A percentile compares a stretch with the other conserved stretches of the same genome.
These are phyloP conservation scores for Iberis pinnata DNA, from an alignment of 345 rosid species.

Conservation along the genomic window DNA sequence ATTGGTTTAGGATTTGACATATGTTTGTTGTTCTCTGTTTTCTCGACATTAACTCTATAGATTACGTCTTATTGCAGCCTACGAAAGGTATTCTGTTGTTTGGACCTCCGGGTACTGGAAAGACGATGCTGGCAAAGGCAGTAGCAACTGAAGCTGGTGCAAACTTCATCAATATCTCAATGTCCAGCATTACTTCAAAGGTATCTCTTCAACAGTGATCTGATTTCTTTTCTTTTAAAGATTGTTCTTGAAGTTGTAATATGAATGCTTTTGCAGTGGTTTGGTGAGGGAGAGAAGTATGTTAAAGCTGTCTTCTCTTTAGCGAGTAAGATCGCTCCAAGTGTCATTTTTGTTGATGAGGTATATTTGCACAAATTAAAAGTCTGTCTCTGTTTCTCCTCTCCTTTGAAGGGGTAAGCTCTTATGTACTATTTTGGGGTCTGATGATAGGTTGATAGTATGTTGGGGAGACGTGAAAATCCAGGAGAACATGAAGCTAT, in stretches of 20 bases:
- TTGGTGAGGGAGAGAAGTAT: constrained; percentile 99
- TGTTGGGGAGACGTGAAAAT: constrained; percentile 97
- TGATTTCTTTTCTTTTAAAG: background rate
- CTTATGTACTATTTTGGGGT: background rate
- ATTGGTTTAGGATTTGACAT: background rate
- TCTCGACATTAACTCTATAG: background rate
- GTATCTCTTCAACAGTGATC: constrained; percentile 31
- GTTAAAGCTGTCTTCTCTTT: constrained; percentile 97
- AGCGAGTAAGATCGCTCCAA: constrained; percentile 97
- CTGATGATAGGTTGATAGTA: constrained; percentile 82
- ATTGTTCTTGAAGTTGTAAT: constrained; percentile 6
- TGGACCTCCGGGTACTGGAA: constrained; percentile 99
- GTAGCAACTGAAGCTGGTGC: constrained; percentile 99
- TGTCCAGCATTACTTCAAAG: constrained; percentile 99
- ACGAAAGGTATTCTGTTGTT: constrained; percentile 94
- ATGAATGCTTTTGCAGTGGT: constrained; percentile 65
- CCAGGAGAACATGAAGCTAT: constrained; percentile 99
- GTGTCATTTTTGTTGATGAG: constrained; percentile 97
- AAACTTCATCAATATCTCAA: constrained; percentile 97
- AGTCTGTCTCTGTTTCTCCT: background rate
- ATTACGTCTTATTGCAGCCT: constrained; percentile 47
- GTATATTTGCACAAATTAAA: constrained; percentile 35
- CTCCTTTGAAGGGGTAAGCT: background rate
- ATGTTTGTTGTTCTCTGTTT: constrained; percentile 1
- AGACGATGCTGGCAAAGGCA: constrained; percentile 99